Evolutionary conservation across 345 rosid species (phyloP).

Genomic region (Turritis glabra): DNA sequence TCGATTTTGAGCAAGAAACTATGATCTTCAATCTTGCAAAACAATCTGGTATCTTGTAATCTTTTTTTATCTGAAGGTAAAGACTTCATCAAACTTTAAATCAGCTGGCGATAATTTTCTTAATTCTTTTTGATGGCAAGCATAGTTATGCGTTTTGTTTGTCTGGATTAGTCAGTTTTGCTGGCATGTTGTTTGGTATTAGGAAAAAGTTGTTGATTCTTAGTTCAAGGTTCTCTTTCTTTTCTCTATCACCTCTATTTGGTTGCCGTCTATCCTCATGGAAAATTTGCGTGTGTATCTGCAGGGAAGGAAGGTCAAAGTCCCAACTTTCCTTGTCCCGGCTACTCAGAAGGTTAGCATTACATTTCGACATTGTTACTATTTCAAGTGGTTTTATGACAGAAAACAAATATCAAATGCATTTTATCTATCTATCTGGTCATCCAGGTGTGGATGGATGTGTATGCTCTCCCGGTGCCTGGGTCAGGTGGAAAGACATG

Average conservation of each 20-base stretch:
- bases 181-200: not conserved
- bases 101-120: not conserved
- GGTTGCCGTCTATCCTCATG: not conserved
- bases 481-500: slow-evolving; percentile 97
- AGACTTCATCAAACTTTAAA: not conserved
- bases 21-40: not conserved
- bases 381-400: not conserved
- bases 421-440: slow-evolving; percentile 5
- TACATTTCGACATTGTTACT: not conserved
- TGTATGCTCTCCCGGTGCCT: slow-evolving; percentile 84
- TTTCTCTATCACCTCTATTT: not conserved
- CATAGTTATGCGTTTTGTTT: not conserved
- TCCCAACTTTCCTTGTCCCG: slow-evolving; percentile 96
- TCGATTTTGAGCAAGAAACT: not conserved
- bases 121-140: not conserved
- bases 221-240: not conserved
- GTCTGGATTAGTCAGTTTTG: slow-evolving; percentile 6
- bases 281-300: slow-evolving; percentile 22
- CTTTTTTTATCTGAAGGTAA: not conserved
- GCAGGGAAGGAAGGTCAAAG: slow-evolving; percentile 91
- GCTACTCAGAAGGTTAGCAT: slow-evolving; percentile 83
- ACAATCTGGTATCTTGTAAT: not conserved
- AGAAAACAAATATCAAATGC: not conserved
- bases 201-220: not conserved
- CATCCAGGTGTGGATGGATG: slow-evolving; percentile 90